Evolutionary conservation across 192 early-diverging fungal species (phyloP), one percentile per base, ranked within the genome.

Genomic region (Coemansia sp.): DNA sequence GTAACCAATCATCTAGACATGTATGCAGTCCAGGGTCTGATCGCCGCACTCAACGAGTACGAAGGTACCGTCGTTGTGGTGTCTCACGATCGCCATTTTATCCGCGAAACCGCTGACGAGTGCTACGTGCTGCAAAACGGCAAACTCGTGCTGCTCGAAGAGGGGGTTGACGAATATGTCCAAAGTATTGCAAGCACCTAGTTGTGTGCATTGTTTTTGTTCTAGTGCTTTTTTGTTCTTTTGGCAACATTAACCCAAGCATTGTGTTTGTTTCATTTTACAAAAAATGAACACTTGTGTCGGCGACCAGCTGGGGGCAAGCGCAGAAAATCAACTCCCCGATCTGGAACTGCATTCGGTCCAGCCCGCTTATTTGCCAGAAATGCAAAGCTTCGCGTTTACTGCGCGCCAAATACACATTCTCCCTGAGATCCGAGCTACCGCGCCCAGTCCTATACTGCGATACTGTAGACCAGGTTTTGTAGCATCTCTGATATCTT

Each of bases 1-100:
- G 89, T 91, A 59, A 94, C 93, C 6, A 97, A 93, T 64, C 94
- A 92, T 63, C 77, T 97, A 27, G 94, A 97, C 80, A 92, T 94
- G 83, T 84, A 86, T 37, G 92, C 93, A 3, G 90, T 93, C 55
- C 85, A 91, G 29, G 87, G 87, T 10, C 75, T 96, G 27, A 80
- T 89, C 22, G 82, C 88, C 0, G 87, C 88, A 1, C 66, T 97
- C 58, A 83, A 87, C 63, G 84, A 81, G 43, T 95, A 81, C 61
- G 64, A 80, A 5, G 95, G 94, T 2, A 87, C 90, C 1, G 83
- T 95, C 6, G 72, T 96, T 14, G 45, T 93, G 16, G 93, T 97
- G 16, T 89, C 87, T 29, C 95, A 97, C 86, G 94, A 97, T 70
- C 85, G 87, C 26, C 89, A 88, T 71, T 97, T 97, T 77, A 72